Percentiles rank a stretch among this genome's conserved stretches.
phyloP scores from a whole-genome alignment of 371 early-diverging fungal species.

The Capillidium heterosporum region DNA sequence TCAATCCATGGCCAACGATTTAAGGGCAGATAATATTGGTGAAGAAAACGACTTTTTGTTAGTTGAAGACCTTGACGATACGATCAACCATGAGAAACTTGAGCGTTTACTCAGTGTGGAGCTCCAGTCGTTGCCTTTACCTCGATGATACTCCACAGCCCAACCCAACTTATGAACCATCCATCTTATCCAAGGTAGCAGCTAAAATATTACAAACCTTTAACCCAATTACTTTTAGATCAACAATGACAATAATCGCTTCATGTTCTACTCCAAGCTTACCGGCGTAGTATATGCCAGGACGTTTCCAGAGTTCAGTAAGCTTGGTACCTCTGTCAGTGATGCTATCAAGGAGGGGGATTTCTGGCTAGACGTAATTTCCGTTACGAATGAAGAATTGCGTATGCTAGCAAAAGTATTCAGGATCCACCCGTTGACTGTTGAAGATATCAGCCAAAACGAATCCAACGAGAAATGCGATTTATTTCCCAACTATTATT shows the following conservation, averaged over 20 bases:
- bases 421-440: conserved; percentile 53
- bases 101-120: no score
- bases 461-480: conserved; percentile 89
- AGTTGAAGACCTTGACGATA: no score
- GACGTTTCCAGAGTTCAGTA: background rate
- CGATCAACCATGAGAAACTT: no score
- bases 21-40: no score
- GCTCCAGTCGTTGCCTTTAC: no score
- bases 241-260: background rate
- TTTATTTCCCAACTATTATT: conserved; percentile 76
- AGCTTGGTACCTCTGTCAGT: background rate
- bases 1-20: no score
- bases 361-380: conserved; percentile 80
- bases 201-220: no score
- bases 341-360: conserved; percentile 14
- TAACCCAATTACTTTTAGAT: no score
- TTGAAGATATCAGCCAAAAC: conserved; percentile 32
- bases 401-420: conserved; percentile 39
- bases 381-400: conserved; percentile 67
- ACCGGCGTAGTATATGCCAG: background rate
- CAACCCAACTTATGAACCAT: no score
- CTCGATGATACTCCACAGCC: no score
- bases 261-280: background rate
- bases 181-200: no score
- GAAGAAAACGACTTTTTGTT: no score